Percentiles rank a stretch among this genome's conserved stretches.
Evolutionary conservation across 495 filamentous ascomycete genomes (phyloP).

Genomic region (Hypoxylon fuscum): DNA sequence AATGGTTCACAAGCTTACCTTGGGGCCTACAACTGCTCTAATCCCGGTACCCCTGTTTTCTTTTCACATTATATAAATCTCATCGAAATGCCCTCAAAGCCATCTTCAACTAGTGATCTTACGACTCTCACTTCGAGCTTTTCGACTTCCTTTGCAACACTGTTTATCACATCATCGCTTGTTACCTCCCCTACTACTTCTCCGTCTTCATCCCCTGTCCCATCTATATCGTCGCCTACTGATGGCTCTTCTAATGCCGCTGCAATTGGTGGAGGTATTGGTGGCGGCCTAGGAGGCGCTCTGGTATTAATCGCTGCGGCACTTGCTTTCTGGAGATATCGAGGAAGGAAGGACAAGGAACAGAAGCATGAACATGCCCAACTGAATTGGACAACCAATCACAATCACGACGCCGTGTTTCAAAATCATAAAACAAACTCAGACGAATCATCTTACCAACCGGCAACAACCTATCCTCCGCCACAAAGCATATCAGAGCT

Average conservation of each 20-base stretch:
- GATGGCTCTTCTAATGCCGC: conserved; percentile 2
- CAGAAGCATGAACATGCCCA: background rate
- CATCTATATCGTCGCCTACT: background rate
- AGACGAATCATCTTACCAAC: conserved; percentile 1
- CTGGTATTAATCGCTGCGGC: conserved; percentile 8
- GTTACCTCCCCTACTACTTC: background rate
- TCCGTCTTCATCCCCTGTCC: background rate
- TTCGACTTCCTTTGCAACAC: background rate
- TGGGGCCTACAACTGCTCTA: conserved; percentile 17
- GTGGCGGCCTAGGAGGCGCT: conserved; percentile 15
- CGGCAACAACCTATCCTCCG: background rate
- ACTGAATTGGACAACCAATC: conserved; percentile 7
- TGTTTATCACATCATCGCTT: background rate
- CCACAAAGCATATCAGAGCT: conserved; percentile 5
- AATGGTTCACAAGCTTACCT: conserved; percentile 26
- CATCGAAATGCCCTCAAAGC: background rate
- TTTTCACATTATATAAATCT: conserved; percentile 35
- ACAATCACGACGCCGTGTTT: conserved; percentile 1
- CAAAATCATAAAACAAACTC: background rate
- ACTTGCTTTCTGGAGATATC: conserved; percentile 16
- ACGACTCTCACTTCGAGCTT: background rate
- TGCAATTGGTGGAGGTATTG: conserved; percentile 15
- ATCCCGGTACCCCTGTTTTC: conserved; percentile 15
- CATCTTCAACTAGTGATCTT: background rate
- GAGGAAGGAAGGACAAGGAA: background rate